A percentile compares a stretch with the other conserved stretches of the same genome.
Evolutionary conservation across 192 early-diverging fungal genomes (phyloP).

Genomic region (Mortierella hygrophila): DNA sequence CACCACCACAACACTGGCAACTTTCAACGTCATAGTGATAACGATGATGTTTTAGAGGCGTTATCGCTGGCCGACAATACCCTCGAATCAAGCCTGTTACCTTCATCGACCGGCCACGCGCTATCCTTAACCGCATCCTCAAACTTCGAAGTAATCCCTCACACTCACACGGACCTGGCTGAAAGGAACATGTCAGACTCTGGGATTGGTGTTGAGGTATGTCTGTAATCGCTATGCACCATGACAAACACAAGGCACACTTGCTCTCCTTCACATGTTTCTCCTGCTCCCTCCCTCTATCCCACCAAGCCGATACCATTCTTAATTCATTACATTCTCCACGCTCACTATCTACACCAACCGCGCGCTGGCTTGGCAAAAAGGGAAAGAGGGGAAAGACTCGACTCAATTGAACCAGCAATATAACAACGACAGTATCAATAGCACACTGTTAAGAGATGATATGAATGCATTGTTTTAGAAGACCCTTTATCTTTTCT

Average conservation of each 20-base stretch:
- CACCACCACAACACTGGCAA: neutral
- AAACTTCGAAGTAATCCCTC: neutral
- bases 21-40: neutral
- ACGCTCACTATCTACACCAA: neutral
- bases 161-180: neutral
- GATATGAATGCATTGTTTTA: slow-evolving; percentile 3
- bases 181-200: slow-evolving; percentile 16
- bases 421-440: neutral
- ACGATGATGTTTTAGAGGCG: neutral
- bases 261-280: neutral
- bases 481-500: neutral
- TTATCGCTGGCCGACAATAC: neutral
- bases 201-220: slow-evolving; percentile 32
- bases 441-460: neutral
- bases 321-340: neutral
- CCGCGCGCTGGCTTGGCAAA: neutral
- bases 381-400: neutral
- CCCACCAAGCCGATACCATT: neutral
- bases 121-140: neutral
- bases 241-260: neutral
- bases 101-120: neutral
- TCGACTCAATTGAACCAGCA: neutral
- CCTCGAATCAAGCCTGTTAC: neutral
- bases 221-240: neutral
- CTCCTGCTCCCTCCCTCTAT: neutral